phyloP scores from a whole-genome alignment of 2,329 filamentous ascomycete genomes.

The Fusarium subtropicale region DNA sequence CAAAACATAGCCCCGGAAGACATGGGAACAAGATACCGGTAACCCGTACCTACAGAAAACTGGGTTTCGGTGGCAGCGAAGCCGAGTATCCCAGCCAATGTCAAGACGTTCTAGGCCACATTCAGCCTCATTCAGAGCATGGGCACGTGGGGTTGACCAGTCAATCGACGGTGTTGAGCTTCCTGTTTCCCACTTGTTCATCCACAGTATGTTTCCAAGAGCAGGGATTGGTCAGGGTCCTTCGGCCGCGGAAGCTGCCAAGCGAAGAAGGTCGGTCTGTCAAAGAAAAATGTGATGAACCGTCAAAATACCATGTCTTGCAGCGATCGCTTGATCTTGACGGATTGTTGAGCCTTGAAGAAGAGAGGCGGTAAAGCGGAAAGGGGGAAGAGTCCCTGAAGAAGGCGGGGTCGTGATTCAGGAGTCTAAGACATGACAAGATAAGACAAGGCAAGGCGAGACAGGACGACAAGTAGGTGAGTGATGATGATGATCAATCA shows the following conservation, averaged over 20 bases:
- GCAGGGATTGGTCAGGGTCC: slow-evolving; percentile 36
- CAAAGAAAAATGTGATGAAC: slow-evolving; percentile 19
- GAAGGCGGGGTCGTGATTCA: slow-evolving; percentile 6
- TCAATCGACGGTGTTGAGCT: slow-evolving; percentile 16
- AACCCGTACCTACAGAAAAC: slow-evolving; percentile 26
- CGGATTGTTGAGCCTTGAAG: slow-evolving; percentile 10
- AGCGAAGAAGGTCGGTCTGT: slow-evolving; percentile 29
- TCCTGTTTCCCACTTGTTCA: slow-evolving; percentile 20
- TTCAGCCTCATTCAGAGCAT: slow-evolving; percentile 48
- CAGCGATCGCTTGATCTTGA: not conserved
- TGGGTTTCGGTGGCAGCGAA: slow-evolving; percentile 40
- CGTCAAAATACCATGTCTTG: not conserved
- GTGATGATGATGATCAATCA: not conserved
- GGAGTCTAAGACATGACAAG: slow-evolving; percentile 2
- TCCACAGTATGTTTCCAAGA: slow-evolving; percentile 19
- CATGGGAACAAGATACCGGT: slow-evolving; percentile 13
- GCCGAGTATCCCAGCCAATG: slow-evolving; percentile 35
- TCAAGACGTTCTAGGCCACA: slow-evolving; percentile 45
- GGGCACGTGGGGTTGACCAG: slow-evolving; percentile 42
- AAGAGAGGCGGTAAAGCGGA: slow-evolving; percentile 9
- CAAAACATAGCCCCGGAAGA: slow-evolving; percentile 11
- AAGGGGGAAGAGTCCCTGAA: slow-evolving; percentile 1
- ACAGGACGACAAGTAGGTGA: not conserved
- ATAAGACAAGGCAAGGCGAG: slow-evolving; percentile 1
- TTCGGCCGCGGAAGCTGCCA: slow-evolving; percentile 23